Base-by-base conservation (phyloP, 2,329 filamentous ascomycete genomes). In the Macrophomina tecta region DNA sequence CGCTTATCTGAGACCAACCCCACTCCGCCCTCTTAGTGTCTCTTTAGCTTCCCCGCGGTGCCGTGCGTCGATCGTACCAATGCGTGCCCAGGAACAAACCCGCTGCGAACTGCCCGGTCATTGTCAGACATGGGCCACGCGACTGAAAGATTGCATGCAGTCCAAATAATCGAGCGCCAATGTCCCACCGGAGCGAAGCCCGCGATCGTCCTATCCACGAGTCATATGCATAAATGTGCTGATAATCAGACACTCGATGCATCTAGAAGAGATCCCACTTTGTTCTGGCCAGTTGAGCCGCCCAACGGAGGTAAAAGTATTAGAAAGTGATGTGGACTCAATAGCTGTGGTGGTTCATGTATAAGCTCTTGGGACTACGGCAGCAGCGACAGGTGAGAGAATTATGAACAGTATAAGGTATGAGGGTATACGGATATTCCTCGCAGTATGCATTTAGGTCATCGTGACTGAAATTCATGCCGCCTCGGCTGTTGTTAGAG, bases 1-100 rank as follows among this genome's bases (percentile, higher is more conserved):
- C 58, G 58, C 58, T 62, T 62, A 62, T 62, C 45, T 49, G 30
- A 23, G 5, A 28, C 58, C 42, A 62, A 49, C 58, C 58, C 58
- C 58, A 62, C 58, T 62, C 58, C 45, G 58, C n/a, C 32, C 42
- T n/a, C 11, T 9, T 62, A 32, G 58, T 48, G 42, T 23, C 5
- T 16, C 38, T 30, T 48, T 62, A 49, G 58, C 42, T 49, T 28
- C 58, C 58, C 45, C 56, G 42, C 40, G 11, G 6, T 53, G 49
- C 30, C 16, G 28, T 23, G 36, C 28, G 30, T 48, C 56, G 18
- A 40, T 58, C 36, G 12, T 36, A n/a, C 18, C 38, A 40, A 30
- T 45, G 56, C 30, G 58, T 49, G 42, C 30, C 32, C 49, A 53
- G 49, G 49, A 18, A 53, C 49, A 53, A 4, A 30, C 23, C 28